Percentiles rank a stretch among this genome's conserved stretches.
Conservation (phyloP, 768 basidiomycete genomes). For the Mrakia gelida region DNA sequence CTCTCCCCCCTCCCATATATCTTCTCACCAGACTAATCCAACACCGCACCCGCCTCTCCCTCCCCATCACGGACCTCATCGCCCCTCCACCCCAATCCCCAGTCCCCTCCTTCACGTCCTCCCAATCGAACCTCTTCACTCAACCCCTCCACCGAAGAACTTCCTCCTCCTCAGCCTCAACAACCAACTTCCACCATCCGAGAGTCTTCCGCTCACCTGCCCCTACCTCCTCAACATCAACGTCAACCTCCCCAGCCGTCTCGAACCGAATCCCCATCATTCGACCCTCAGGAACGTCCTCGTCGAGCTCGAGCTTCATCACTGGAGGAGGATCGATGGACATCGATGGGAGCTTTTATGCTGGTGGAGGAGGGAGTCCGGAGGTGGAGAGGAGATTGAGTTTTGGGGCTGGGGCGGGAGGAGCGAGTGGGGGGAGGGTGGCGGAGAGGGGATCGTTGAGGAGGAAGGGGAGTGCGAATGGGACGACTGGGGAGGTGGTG, state of each 20-base stretch:
- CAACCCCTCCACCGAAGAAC: slow-evolving; percentile 61
- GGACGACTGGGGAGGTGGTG: neutral
- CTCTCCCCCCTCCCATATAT: too few species aligned
- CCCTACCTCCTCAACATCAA: neutral
- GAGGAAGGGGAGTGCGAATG: neutral
- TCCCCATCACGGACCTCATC: slow-evolving; percentile 14
- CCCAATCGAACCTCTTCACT: slow-evolving; percentile 49
- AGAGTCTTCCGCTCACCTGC: neutral
- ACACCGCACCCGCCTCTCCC: neutral
- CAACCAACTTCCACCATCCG: neutral
- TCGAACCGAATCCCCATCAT: too few species aligned
- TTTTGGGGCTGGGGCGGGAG: neutral
- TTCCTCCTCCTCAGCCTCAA: neutral
- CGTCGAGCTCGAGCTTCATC: neutral
- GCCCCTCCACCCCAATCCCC: neutral
- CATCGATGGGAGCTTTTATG: neutral
- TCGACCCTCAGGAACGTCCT: neutral
- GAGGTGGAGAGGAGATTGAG: neutral
- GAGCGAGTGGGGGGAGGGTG: neutral
- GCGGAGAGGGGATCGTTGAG: neutral
- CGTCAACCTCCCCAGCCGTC: too few species aligned
- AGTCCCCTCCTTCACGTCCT: slow-evolving; percentile 18
- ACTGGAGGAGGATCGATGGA: neutral
- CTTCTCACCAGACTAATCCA: neutral
- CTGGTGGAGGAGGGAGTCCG: neutral